Evolutionary conservation across 2,329 filamentous ascomycete genomes (phyloP), one percentile per base, ranked within the genome.

Genomic region (Xylaria sp.): DNA sequence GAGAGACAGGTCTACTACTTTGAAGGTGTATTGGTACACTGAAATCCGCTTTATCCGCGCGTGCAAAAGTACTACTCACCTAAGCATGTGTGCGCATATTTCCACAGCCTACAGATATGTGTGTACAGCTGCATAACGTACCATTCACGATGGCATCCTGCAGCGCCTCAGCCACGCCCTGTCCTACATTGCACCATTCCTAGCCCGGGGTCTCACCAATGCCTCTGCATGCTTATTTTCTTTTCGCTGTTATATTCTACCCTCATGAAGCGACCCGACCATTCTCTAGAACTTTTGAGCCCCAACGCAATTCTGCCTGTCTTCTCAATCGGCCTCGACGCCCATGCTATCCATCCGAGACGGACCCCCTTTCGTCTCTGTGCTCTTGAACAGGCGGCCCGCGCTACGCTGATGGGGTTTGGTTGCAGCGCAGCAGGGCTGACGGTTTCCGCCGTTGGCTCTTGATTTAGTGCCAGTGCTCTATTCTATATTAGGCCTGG

Each of bases 401-500:
- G 2, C 28, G 33, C 31, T 17, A 9, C 21, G 37, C 33, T 35
- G 25, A 43, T 17, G n/a, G 28, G 51, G n/a, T n/a, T 31, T 31
- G 28, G 25, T 50, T 53, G 43, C 35, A 57, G 31, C 45, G 37
- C 46, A 56, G 51, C 51, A 63, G 56, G 61, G 61, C 61, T 63
- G 61, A 63, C 43, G 5, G 14, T 43, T n/a, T 38, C 49, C 19
- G 25, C 12, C 35, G 40, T 28, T 21, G 35, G 57, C 8, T 33
- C n/a, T 51, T 38, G 33, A 23, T n/a, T 51, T 38, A 47, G 45
- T 31, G 23, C 15, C 12, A 9, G 28, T 31, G 28, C 28, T 31
- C 28, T 9, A 31, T 31, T 4, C 28, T 31, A 31, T 31, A 31
- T 12, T n/a, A 21, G 43, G 43, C 12, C n/a, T 5, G 45, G 17